Base-by-base conservation (phyloP, 2,329 filamentous ascomycete genomes). In the Sphaerostilbella broomeana region DNA sequence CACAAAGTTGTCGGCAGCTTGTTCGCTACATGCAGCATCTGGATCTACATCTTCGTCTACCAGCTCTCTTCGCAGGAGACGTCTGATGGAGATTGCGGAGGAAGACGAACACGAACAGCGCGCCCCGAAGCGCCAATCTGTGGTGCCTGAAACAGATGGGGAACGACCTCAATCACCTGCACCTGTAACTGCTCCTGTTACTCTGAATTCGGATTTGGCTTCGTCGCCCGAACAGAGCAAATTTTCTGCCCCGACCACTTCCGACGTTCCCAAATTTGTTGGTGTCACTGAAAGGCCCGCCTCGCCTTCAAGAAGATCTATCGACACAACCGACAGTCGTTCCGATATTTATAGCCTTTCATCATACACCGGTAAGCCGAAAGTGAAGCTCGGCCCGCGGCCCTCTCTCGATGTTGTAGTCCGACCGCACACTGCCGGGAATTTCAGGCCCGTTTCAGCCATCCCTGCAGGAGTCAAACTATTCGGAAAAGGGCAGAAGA, bases 71-170 rank as follows among this genome's bases (percentile, higher is more conserved):
- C 78, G 84, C 43, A 75, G 81, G 55, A 77, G 82, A 52, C 81
- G 86, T 49, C 68, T 97, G 52, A 83, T 90, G 66, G 90, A 94
- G 64, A 95, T 97, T 58, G 81, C 84, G n/a, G 92, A 97, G 63
- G 86, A 92, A 64, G 85, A 83, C 38, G 87, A 94, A 56, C 88
- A 94, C 53, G 78, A 81, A 43, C 63, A 75, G 47, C 58, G 59
- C n/a, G 68, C 77, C 19, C 65, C 64, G 28, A 81, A 79, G 53
- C 68, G 77, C 39, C 70, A 80, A 52, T 79, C 73, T 2, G 61
- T 73, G 6, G 66, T 71, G 15, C 68, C 73, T 54, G 63, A 75
- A 51, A 60, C 63, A 33, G 51, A 52, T 35, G 52, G 51, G 20
- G 51, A 54, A 13, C 45, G 50, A 16, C 47, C 54, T 9, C 46